Evolutionary conservation across 208 protist genomes (phyloP).

Genomic region (Leishmania amazonensis): DNA sequence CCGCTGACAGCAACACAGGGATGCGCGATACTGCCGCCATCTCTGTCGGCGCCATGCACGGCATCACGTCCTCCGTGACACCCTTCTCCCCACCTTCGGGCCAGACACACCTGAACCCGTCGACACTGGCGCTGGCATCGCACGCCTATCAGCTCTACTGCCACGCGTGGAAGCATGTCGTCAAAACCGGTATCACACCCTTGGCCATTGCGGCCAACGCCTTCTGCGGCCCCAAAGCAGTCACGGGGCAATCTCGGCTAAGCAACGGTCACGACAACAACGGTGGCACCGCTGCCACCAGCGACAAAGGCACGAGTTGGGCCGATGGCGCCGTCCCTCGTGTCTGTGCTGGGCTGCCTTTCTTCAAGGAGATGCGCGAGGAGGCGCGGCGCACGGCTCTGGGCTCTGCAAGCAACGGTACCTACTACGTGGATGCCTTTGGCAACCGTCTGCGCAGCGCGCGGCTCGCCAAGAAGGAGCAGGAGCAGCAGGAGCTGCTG

Average conservation of each 20-base stretch:
- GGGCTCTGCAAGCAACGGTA: constrained; percentile 30
- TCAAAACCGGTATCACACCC: constrained; percentile 24
- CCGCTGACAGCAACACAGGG: not conserved
- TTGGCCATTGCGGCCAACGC: constrained; percentile 17
- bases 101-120: not conserved
- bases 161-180: constrained; percentile 29
- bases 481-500: constrained; percentile 35
- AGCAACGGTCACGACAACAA: not conserved
- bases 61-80: not conserved
- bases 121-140: constrained; percentile 1
- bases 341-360: constrained; percentile 35
- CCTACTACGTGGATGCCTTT: constrained; percentile 60
- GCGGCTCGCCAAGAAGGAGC: constrained; percentile 68
- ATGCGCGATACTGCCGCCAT: not conserved
- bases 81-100: not conserved
- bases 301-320: constrained; percentile 7
- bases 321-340: constrained; percentile 18
- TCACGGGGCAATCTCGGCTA: not conserved
- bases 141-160: constrained; percentile 40
- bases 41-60: not conserved
- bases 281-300: not conserved
- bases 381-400: constrained; percentile 37
- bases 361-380: constrained; percentile 47
- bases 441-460: constrained; percentile 82
- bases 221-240: constrained; percentile 9